Percentiles rank a stretch among this genome's conserved stretches.
Evolutionary conservation across 345 rosid species (phyloP).

Genomic region (Arabidopsis thaliana): DNA sequence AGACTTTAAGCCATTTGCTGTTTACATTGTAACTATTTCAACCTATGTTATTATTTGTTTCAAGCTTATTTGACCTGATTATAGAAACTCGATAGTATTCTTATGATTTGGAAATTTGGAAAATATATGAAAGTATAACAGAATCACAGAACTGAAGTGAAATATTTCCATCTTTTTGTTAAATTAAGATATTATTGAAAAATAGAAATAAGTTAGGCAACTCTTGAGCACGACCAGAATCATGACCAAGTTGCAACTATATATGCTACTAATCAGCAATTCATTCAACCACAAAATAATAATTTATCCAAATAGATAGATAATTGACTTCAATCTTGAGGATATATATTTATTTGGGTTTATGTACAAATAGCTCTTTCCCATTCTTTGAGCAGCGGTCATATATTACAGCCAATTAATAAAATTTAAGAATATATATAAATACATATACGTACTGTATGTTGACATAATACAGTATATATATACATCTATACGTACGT

Average conservation of each 20-base stretch:
- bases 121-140: neutral
- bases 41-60: neutral
- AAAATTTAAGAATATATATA: neutral
- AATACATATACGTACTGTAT: neutral
- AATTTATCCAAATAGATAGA: neutral
- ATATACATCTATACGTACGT: neutral
- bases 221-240: slow-evolving; percentile 32
- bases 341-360: slow-evolving; percentile 24
- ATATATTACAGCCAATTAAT: slow-evolving; percentile 22
- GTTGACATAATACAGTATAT: neutral
- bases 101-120: neutral
- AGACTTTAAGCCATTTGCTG: neutral
- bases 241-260: slow-evolving; percentile 26
- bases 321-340: slow-evolving; percentile 6
- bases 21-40: neutral
- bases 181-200: neutral
- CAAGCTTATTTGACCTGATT: neutral
- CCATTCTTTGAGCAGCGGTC: slow-evolving; percentile 12
- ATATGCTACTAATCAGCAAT: slow-evolving; percentile 3
- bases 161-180: slow-evolving; percentile 12
- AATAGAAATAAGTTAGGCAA: slow-evolving; percentile 25
- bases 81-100: neutral
- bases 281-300: slow-evolving; percentile 11
- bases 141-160: slow-evolving; percentile 1
- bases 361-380: slow-evolving; percentile 1